Percentiles rank a stretch among this genome's conserved stretches.
Conservation (phyloP, 176 grass and related monocot genomes). For the Pontederia paniculata region DNA sequence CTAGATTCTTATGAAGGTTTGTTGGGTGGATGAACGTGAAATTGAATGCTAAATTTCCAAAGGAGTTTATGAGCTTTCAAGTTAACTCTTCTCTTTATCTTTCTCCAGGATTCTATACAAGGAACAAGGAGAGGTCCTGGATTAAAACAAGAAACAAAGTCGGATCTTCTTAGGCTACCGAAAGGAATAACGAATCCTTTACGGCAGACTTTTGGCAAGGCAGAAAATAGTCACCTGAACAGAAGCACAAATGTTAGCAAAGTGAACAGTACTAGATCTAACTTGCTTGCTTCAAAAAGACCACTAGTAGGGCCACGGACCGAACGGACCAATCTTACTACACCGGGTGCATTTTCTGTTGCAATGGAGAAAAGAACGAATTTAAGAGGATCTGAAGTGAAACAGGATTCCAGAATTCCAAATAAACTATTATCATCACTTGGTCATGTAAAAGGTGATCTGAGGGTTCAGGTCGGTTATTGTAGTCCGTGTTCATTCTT, state of each 20-base stretch:
- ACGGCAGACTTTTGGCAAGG: constrained; percentile 19
- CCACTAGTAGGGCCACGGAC: constrained; percentile 21
- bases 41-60: too few species aligned
- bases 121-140: constrained; percentile 12
- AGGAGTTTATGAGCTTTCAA: neutral
- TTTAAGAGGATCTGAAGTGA: constrained; percentile 27
- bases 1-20: too few species aligned
- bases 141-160: constrained; percentile 39
- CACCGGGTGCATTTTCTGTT: constrained; percentile 23
- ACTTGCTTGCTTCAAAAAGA: constrained; percentile 16
- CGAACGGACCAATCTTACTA: constrained; percentile 11
- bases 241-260: constrained; percentile 20
- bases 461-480: constrained; percentile 24
- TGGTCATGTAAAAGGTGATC: constrained; percentile 12
- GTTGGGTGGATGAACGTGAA: too few species aligned
- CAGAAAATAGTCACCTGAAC: constrained; percentile 20
- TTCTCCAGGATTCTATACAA: constrained; percentile 35
- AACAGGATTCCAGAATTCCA: constrained; percentile 22
- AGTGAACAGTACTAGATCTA: constrained; percentile 29
- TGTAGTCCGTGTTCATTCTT: neutral
- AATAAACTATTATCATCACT: constrained; percentile 18
- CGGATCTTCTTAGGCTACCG: constrained; percentile 17
- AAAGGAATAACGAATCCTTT: constrained; percentile 27
- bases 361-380: constrained; percentile 31
- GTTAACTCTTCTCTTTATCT: constrained; percentile 14